Evolutionary conservation across 2,329 filamentous ascomycete genomes (phyloP), one percentile per base, ranked within the genome.

Genomic region (Hymenoscyphus occultus): DNA sequence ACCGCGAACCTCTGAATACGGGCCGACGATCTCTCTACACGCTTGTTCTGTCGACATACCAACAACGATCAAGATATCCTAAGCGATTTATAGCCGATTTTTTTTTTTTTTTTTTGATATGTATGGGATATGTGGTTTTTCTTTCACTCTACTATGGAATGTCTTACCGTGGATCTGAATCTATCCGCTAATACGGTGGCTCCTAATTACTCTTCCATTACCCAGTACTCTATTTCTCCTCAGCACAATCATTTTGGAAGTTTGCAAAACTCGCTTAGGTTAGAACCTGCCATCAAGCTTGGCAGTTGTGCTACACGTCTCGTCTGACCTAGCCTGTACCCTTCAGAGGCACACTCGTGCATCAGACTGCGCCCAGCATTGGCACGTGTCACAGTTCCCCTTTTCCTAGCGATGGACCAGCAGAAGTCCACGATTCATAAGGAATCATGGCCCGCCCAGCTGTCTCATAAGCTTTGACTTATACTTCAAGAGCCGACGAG

Each of bases 331-430:
- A 48, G 42, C 31, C 60, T 62, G 60, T 42, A 57, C 45, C 19
- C 31, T 56, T 39, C 28, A 39, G 28, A 31, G 32, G 45, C n/a
- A 54, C 28, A n/a, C 35, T 32, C n/a, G 40, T n/a, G 14, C 28
- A 39, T 68, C 62, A 64, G 58, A 64, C 61, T 40, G 32, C 56
- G 64, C 64, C 65, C 57, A 67, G 64, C 40, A 35, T 48, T 64
- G 42, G 67, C 62, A 63, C 62, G 65, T 64, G 60, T 67, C 62
- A 59, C 60, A 67, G 64, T 56, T 60, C 64, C 22, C 54, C 60
- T 59, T 45, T 56, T 28, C 32, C 32, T 19, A 42, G 22, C 32
- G 58, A 40, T 58, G 61, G 57, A 13, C 19, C 48, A 54, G 19
- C 48, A 54, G 5, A 54, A 54, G 12, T 5, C 19, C 22, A 22